Percentiles rank a stretch among this genome's conserved stretches.
These are phyloP conservation scores for Apophysomyces variabilis DNA, from an alignment of 371 early-diverging fungal species.

Conservation along the genomic window DNA sequence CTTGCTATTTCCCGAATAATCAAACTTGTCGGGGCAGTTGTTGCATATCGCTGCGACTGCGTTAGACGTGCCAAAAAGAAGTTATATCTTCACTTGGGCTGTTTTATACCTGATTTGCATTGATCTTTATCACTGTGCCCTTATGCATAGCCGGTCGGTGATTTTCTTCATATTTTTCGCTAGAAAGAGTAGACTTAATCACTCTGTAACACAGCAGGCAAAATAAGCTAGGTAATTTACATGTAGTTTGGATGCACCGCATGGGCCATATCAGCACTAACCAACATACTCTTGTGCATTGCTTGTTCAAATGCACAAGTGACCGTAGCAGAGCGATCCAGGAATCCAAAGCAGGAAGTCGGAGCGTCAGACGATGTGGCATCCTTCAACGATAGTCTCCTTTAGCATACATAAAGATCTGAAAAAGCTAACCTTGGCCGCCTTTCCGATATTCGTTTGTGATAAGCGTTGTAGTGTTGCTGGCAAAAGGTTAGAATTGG, in stretches of 20 bases:
- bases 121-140: conserved; percentile 94
- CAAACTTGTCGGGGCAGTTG: conserved; percentile 83
- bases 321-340: no score
- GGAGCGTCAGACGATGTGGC: conserved; percentile 11
- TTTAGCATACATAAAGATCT: no score
- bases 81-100: background rate
- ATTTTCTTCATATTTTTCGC: conserved; percentile 84
- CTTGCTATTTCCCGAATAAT: conserved; percentile 79
- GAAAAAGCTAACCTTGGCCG: background rate
- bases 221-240: conserved; percentile 21
- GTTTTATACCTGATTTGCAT: conserved; percentile 81
- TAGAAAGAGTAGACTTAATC: background rate
- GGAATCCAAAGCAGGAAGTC: no score
- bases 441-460: conserved; percentile 31
- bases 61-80: background rate
- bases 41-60: conserved; percentile 76
- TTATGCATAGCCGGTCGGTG: conserved; percentile 90
- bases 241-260: conserved; percentile 89
- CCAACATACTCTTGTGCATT: conserved; percentile 79
- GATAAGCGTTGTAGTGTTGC: conserved; percentile 64
- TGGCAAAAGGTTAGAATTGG: conserved; percentile 86
- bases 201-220: background rate
- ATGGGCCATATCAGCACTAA: conserved; percentile 95
- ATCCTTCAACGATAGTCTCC: background rate
- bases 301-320: conserved; percentile 76